Evolutionary conservation across 345 rosid species (phyloP).

Genomic region (Eucalyptus brandiana): DNA sequence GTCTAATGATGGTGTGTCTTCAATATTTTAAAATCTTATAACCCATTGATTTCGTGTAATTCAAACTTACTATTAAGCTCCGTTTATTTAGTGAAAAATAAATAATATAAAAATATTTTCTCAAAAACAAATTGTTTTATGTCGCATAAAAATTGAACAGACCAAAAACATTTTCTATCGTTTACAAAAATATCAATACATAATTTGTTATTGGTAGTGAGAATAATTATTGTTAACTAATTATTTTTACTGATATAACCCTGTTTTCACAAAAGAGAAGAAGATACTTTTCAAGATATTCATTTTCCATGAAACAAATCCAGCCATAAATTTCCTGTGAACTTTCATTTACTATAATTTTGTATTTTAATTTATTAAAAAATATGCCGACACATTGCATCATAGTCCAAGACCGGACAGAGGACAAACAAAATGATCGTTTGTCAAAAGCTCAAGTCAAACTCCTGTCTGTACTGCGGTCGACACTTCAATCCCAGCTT

Average conservation of each 20-base stretch:
- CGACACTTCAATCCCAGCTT: neutral
- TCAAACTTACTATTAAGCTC: neutral
- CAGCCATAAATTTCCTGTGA: neutral
- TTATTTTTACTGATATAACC: too few relatives aligned
- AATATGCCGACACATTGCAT: neutral
- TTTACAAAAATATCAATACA: accelerated
- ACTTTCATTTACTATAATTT: neutral
- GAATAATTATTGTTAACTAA: too few relatives aligned
- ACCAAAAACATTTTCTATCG: too few relatives aligned
- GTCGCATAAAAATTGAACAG: accelerated
- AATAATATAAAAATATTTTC: too few relatives aligned
- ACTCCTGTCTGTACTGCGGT: neutral
- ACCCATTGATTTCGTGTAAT: neutral
- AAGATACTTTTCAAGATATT: too few relatives aligned
- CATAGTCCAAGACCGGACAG: neutral
- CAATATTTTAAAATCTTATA: neutral
- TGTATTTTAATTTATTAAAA: neutral
- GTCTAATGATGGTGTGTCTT: neutral
- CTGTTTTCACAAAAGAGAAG: too few relatives aligned
- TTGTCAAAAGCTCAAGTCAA: neutral
- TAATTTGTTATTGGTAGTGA: too few relatives aligned
- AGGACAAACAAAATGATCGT: neutral
- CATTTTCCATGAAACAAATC: accelerated
- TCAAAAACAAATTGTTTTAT: too few relatives aligned
- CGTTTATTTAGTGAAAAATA: too few relatives aligned